Conservation (phyloP, 129 eudicot species). For the Artemisia argyi region DNA sequence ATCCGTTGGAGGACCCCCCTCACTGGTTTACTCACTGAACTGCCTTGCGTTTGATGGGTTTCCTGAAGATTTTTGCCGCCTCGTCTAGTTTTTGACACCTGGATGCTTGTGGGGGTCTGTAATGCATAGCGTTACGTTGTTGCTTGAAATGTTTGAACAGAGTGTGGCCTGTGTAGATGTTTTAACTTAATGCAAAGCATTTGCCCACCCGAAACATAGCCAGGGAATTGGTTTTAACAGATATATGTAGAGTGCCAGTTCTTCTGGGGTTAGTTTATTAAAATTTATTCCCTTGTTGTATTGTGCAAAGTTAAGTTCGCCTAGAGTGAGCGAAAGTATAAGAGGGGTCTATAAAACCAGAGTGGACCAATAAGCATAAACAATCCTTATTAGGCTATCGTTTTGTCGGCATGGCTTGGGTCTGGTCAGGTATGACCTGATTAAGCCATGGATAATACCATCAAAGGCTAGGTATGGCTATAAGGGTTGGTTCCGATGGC, state of each 20-base stretch:
- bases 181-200: conserved; percentile 31
- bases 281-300: conserved; percentile 16
- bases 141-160: conserved; percentile 31
- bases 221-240: conserved; percentile 24
- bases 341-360: not conserved
- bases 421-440: not conserved
- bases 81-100: conserved; percentile 15
- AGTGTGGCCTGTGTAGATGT: conserved; percentile 27
- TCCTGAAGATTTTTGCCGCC: conserved; percentile 11
- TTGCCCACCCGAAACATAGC: conserved; percentile 29
- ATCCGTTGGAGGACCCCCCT: conserved; percentile 2
- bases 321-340: not conserved
- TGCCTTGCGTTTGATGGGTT: conserved; percentile 22
- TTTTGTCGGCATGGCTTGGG: too few relatives aligned
- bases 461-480: not conserved
- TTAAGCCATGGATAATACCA: not conserved
- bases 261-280: conserved; percentile 37
- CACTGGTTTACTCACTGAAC: conserved; percentile 19
- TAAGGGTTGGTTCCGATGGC: conserved; percentile 1
- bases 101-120: conserved; percentile 22
- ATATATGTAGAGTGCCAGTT: conserved; percentile 32
- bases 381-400: not conserved
- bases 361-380: not conserved
- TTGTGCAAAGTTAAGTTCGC: conserved; percentile 6
- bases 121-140: conserved; percentile 29